These are phyloP conservation scores for Aspergillus thermomutatus DNA, from an alignment of 2,329 filamentous ascomycete species.

Conservation along the genomic window DNA sequence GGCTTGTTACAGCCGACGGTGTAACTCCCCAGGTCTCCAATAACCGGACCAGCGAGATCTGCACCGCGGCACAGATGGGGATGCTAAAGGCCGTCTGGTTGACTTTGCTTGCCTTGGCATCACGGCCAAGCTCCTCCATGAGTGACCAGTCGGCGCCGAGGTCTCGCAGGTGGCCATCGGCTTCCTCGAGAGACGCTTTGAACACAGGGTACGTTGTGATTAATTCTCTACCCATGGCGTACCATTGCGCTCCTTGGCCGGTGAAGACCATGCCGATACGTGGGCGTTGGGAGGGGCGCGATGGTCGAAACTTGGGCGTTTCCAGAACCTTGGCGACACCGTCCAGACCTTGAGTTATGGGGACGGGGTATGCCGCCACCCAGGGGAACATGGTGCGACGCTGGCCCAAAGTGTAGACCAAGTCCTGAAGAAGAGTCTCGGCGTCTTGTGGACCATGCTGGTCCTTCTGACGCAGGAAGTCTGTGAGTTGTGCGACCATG, in stretches of 20 bases:
- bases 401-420: too few species aligned
- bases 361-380: not conserved
- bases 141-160: not conserved
- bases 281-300: too few species aligned
- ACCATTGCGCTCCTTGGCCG: conserved; percentile 32
- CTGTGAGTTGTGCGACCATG: too few species aligned
- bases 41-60: conserved; percentile 46
- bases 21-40: conserved; percentile 43
- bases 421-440: too few species aligned
- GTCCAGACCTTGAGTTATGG: too few species aligned
- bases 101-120: not conserved
- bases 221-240: conserved; percentile 24
- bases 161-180: conserved; percentile 4
- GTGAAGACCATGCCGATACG: conserved; percentile 26
- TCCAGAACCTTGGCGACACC: not conserved
- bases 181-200: not conserved
- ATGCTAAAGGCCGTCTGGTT: conserved; percentile 4
- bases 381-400: too few species aligned
- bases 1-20: conserved; percentile 43
- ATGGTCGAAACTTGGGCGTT: not conserved
- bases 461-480: too few species aligned
- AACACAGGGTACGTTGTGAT: conserved; percentile 12
- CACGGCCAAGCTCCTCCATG: conserved; percentile 2
- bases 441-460: too few species aligned
- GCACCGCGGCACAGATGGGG: conserved; percentile 41